phyloP scores from a whole-genome alignment of 306 rosid genomes.

The Cucumis hystrix region DNA sequence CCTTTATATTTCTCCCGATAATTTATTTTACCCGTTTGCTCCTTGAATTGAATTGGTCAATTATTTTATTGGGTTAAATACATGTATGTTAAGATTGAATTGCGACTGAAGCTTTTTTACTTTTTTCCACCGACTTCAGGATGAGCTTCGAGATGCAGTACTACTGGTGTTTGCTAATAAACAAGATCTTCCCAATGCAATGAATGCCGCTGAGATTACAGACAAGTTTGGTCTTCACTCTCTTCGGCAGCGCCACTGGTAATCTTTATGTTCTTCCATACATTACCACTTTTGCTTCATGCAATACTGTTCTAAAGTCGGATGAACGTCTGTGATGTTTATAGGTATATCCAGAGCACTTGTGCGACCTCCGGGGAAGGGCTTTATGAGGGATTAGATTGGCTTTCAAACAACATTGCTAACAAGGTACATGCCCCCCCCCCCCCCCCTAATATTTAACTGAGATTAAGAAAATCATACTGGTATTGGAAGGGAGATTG shows the following conservation, averaged over 20 bases:
- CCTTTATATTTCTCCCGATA: not conserved
- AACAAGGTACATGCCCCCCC: slow-evolving; percentile 32
- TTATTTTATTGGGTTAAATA: not conserved
- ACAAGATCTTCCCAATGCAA: slow-evolving; percentile 78
- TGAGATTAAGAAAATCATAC: not conserved
- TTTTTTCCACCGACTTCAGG: slow-evolving; percentile 23
- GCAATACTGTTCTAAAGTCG: not conserved
- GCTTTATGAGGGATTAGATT: slow-evolving; percentile 66
- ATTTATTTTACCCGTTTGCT: not conserved
- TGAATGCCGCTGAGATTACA: slow-evolving; percentile 79
- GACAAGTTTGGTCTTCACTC: slow-evolving; percentile 76
- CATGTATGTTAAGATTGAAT: not conserved
- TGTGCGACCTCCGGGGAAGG: slow-evolving; percentile 85
- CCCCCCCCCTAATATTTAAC: not conserved
- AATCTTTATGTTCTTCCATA: slow-evolving; percentile 8
- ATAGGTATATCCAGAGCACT: slow-evolving; percentile 80
- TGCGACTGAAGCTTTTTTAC: not conserved
- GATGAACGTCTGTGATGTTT: slow-evolving; percentile 10
- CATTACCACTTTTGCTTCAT: not conserved
- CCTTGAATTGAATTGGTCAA: not conserved
- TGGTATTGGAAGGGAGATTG: not conserved
- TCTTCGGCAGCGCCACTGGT: slow-evolving; percentile 79
- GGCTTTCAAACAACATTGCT: slow-evolving; percentile 78
- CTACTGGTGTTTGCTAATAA: slow-evolving; percentile 74
- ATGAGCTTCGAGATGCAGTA: slow-evolving; percentile 67